Percentiles rank a stretch among this genome's conserved stretches.
These are phyloP conservation scores for Phytophthora pinifolia DNA, from an alignment of 352 stramenopile species.

Conservation along the genomic window DNA sequence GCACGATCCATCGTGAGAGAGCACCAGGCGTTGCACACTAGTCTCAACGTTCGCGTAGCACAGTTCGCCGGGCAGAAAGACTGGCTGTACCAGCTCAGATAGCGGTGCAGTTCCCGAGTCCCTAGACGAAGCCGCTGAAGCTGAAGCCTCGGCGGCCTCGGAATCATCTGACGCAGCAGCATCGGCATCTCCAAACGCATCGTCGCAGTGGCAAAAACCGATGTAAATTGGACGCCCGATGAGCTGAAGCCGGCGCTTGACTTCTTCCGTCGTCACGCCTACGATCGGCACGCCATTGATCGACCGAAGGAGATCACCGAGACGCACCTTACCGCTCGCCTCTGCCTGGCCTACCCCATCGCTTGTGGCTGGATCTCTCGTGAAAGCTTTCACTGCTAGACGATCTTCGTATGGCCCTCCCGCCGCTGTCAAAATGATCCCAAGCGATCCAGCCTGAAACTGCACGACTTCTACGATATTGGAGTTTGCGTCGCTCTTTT, in stretches of 20 bases:
- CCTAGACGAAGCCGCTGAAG: background rate
- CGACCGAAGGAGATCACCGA: constrained; percentile 74
- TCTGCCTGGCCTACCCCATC: constrained; percentile 57
- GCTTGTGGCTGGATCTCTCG: constrained; percentile 30
- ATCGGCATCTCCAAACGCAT: constrained; percentile 6
- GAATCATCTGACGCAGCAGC: constrained; percentile 9
- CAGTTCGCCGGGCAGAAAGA: constrained; percentile 69
- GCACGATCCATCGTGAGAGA: constrained; percentile 68
- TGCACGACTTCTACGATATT: constrained; percentile 56
- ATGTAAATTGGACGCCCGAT: constrained; percentile 70
- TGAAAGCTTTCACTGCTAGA: constrained; percentile 80
- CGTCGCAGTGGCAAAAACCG: constrained; percentile 55
- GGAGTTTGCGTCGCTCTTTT: constrained; percentile 2
- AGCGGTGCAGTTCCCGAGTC: constrained; percentile 8
- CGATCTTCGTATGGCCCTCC: constrained; percentile 46
- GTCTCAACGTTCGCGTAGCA: constrained; percentile 83
- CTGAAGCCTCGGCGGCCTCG: constrained; percentile 9
- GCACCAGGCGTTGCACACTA: constrained; percentile 58
- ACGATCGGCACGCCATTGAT: constrained; percentile 82
- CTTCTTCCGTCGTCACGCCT: constrained; percentile 72
- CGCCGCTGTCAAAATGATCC: constrained; percentile 66
- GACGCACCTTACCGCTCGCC: constrained; percentile 52
- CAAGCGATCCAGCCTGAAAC: constrained; percentile 64
- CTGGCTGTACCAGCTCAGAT: constrained; percentile 21
- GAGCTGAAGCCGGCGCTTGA: constrained; percentile 76